These are phyloP conservation scores for Saccharomycopsis fodiens DNA, from an alignment of 805 yeast genomes.

Conservation along the genomic window DNA sequence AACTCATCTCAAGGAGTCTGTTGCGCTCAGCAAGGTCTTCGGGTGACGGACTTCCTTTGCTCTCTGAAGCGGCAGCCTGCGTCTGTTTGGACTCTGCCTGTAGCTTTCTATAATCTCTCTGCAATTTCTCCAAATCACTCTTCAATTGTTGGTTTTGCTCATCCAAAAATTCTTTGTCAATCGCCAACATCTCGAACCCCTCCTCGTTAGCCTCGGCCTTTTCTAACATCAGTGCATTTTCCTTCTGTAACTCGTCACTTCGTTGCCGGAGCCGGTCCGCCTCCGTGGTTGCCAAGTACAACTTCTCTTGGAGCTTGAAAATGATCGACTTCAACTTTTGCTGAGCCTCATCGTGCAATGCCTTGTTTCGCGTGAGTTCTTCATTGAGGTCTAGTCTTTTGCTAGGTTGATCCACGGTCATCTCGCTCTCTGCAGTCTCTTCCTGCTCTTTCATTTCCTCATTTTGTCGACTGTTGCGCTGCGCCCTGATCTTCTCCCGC, in stretches of 20 bases:
- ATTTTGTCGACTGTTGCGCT: background rate
- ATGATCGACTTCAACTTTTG: slow-evolving; percentile 29
- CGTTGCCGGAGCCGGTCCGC: slow-evolving; percentile 26
- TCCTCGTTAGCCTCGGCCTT: slow-evolving; percentile 23
- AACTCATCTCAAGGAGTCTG: slow-evolving; percentile 34
- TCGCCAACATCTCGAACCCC: slow-evolving; percentile 28
- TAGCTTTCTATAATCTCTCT: slow-evolving; percentile 28
- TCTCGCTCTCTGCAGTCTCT: background rate
- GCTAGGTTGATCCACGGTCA: background rate
- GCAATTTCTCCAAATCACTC: slow-evolving; percentile 26
- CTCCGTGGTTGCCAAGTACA: slow-evolving; percentile 29
- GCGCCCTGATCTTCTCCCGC: background rate
- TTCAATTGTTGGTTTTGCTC: slow-evolving; percentile 29
- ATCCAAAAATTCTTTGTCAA: slow-evolving; percentile 39
- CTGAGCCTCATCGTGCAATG: background rate
- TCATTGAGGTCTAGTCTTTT: no score
- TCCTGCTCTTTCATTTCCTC: background rate
- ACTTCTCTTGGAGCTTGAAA: slow-evolving; percentile 38
- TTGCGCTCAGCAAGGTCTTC: slow-evolving; percentile 25
- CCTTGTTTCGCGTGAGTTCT: background rate
- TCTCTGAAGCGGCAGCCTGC: slow-evolving; percentile 28
- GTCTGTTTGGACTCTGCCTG: slow-evolving; percentile 28
- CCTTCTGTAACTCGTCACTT: slow-evolving; percentile 24
- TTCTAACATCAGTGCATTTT: slow-evolving; percentile 27
- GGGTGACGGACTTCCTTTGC: slow-evolving; percentile 5